Conservation (phyloP, 768 basidiomycete species). For the Macrolepiota fuliginosa region DNA sequence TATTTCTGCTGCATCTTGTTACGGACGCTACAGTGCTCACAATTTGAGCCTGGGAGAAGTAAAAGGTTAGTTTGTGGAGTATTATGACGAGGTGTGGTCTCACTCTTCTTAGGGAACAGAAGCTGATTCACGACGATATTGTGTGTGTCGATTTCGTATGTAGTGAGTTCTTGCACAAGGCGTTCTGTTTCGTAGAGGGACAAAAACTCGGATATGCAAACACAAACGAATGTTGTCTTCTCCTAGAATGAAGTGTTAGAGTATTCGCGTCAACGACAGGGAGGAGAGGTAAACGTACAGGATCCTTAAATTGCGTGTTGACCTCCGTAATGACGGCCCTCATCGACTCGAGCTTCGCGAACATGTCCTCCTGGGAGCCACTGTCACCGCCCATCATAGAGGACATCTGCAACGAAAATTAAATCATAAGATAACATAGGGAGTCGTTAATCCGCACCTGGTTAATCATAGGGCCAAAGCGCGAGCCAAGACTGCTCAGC, state of each 20-base stretch:
- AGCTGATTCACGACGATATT: conserved; percentile 99
- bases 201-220: conserved; percentile 98
- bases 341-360: conserved; percentile 97
- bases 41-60: conserved; percentile 72
- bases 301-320: conserved; percentile 99
- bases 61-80: conserved; percentile 1
- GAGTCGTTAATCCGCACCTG: conserved; percentile 42
- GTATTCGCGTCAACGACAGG: background rate
- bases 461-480: conserved; percentile 96
- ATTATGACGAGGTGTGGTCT: conserved; percentile 23
- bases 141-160: conserved; percentile 96
- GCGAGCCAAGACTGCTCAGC: conserved; percentile 87
- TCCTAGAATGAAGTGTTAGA: conserved; percentile 50
- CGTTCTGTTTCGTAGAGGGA: conserved; percentile 99
- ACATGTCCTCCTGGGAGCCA: conserved; percentile 96
- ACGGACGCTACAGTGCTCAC: conserved; percentile 92
- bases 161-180: conserved; percentile 92
- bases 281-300: conserved; percentile 49
- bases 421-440: background rate
- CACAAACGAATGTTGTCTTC: conserved; percentile 98
- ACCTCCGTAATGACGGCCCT: conserved; percentile 96
- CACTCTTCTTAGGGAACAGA: conserved; percentile 88
- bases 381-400: conserved; percentile 94
- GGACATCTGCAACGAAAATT: conserved; percentile 62
- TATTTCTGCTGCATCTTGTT: conserved; percentile 99